Base-by-base conservation (phyloP, 306 rosid genomes). In the Begonia fuchsioides region DNA sequence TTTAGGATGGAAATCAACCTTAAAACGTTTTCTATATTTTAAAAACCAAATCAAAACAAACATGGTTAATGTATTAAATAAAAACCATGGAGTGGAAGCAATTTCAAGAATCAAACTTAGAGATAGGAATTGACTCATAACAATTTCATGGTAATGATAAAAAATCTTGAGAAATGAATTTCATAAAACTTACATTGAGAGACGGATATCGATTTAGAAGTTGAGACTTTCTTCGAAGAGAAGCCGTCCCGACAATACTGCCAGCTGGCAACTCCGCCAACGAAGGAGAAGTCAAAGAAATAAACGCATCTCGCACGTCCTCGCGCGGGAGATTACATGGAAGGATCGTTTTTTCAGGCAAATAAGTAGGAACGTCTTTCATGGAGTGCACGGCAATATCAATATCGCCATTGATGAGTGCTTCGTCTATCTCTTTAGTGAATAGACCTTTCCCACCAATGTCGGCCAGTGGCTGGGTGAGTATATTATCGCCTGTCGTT, bases 311-410 rank as follows among this genome's bases (percentile, higher is more conserved):
- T 18, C 96, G 70, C 0, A 80, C 96, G 63, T 87, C 96, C 77
- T 87, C 96, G 1, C 94, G 86, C 0, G 49, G 85, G 65, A 87
- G 94, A 51, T 87, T 87, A 60, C 96, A 87, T 0, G 96, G 96
- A 12, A 83, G 61, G 62, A 83, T 73, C 10, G 85, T 87, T 65
- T 73, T 56, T n/a, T 82, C 80, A 0, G 96, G 94, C 48, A 87
- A 65, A 60, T 76, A 76, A 4, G 96, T 87, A 1, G 96, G 96
- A 12, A 87, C 96, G 16, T 87, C 96, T 57, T 87, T 87, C 96
- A 87, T 87, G 1, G 94, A 87, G 56, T 87, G 96, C 35, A 83
- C 94, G 11, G 94, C 94, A 51, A 87, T 83, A 68, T 87, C 94
- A 19, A 87, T 61, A 3, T 78, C 88, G 8, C 86, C 56, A 6